Evolutionary conservation across 2,329 filamentous ascomycete species (phyloP).

Genomic region (Aspergillus terreus): DNA sequence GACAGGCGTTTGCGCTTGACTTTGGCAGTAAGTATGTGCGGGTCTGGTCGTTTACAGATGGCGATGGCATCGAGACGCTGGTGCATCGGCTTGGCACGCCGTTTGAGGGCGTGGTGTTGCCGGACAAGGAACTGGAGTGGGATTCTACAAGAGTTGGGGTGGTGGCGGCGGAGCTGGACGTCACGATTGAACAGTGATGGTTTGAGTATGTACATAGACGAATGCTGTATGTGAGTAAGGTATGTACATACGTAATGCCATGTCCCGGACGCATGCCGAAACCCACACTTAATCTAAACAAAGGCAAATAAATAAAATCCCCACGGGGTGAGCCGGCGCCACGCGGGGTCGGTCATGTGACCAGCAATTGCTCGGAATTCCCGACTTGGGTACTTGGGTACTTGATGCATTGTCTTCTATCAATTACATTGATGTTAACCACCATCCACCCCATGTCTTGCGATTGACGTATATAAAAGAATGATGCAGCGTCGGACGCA

Average conservation of each 20-base stretch:
- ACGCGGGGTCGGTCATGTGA: conserved; percentile 8
- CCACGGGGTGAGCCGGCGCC: too few species aligned
- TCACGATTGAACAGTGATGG: conserved; percentile 12
- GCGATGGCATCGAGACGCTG: conserved; percentile 48
- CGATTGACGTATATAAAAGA: conserved; percentile 9
- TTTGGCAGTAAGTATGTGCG: conserved; percentile 48
- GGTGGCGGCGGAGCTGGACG: conserved; percentile 16
- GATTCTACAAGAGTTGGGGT: conserved; percentile 19
- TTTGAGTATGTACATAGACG: not conserved
- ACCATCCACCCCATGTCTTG: conserved; percentile 2
- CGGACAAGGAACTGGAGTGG: conserved; percentile 30
- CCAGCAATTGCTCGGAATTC: conserved; percentile 19
- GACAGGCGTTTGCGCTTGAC: conserved; percentile 43
- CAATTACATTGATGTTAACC: not conserved
- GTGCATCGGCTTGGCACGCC: conserved; percentile 37
- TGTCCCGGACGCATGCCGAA: too few species aligned
- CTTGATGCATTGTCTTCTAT: not conserved
- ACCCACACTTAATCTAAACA: too few species aligned
- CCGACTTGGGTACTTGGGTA: too few species aligned
- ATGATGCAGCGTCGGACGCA: conserved; percentile 38
- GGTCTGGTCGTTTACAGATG: conserved; percentile 48
- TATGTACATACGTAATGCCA: not conserved
- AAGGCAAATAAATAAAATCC: too few species aligned
- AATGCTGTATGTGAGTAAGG: too few species aligned
- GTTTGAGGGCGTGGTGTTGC: conserved; percentile 35